Evolutionary conservation across 345 rosid species (phyloP), one percentile per base, ranked within the genome.

Genomic region (Mercurialis annua): DNA sequence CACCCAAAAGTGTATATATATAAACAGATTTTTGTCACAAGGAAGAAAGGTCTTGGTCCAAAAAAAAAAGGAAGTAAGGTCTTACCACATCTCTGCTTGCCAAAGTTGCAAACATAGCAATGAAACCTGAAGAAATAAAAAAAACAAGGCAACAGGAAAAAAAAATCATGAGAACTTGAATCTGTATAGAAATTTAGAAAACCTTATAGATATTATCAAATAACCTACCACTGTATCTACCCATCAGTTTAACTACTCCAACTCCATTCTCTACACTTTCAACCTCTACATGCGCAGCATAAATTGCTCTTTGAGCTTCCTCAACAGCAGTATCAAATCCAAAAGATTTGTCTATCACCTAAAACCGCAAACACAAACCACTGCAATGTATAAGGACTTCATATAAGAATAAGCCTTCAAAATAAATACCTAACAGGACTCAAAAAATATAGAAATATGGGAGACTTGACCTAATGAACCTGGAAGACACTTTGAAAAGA

Each of bases 271-370:
- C 97, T 71, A 87, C 92, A 77, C 98, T 88, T 78, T 90, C 97
- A 42, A 83, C 94, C 86, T 93, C 97, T 67, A 93, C 97, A 66
- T 90, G 94, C 4, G 97, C 98, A 79, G 97, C 97, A 82, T 90
- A 83, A 69, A 90, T 90, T 72, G 97, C 98, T 77, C 98, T 82
- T 54, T 93, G 97, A 49, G 97, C 98, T 81, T 90, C 98, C 81
- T 93, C 96, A 66, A 93, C 98, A 73, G 96, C 97, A 46, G 97
- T 88, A 81, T 93, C 96, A 80, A 93, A 89, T 49, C 97, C 98
- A 86, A 89, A 93, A 5, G 99, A 91, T 75, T 89, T 93, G 77
- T 91, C 97, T 46, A 91, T 93, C 75, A 91, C 96, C 99, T 89
- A 74, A 66, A 71, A 67, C 50, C 31, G 65, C 15, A 64, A 26